These are phyloP conservation scores for Beauveria sp. DNA, from an alignment of 2,329 filamentous ascomycete species.

Conservation along the genomic window DNA sequence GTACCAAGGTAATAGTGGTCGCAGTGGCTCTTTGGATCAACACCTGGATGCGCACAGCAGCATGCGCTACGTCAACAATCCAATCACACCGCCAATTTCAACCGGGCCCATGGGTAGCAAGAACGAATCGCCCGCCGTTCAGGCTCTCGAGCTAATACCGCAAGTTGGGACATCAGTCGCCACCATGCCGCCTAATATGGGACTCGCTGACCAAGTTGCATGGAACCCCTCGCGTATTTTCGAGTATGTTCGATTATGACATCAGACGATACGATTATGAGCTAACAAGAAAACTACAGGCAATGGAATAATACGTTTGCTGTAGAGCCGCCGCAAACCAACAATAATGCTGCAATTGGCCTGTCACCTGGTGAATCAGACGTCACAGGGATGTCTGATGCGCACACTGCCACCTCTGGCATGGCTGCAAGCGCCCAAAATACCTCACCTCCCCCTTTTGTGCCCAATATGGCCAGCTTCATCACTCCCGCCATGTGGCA, in stretches of 20 bases:
- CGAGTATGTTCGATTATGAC: conserved; percentile 52
- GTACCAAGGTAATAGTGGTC: conserved; percentile 40
- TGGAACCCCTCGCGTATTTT: conserved; percentile 89
- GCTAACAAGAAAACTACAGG: conserved; percentile 35
- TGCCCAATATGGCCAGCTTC: conserved; percentile 45
- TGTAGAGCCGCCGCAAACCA: conserved; percentile 38
- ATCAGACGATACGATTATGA: not conserved
- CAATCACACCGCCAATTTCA: conserved; percentile 75
- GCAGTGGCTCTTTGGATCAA: conserved; percentile 44
- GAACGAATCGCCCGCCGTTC: conserved; percentile 65
- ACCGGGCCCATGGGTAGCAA: conserved; percentile 65
- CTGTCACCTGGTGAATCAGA: conserved; percentile 47
- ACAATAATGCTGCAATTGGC: conserved; percentile 37
- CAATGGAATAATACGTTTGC: conserved; percentile 96
- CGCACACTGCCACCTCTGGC: conserved; percentile 35
- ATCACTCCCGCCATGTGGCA: conserved; percentile 69
- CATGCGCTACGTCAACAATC: conserved; percentile 58
- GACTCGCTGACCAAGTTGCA: conserved; percentile 53
- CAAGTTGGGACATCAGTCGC: conserved; percentile 45
- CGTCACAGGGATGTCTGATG: conserved; percentile 44
- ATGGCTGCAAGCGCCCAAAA: conserved; percentile 39
- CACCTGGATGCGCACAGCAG: conserved; percentile 45
- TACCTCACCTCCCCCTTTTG: conserved; percentile 38
- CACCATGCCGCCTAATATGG: conserved; percentile 45
- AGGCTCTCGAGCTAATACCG: conserved; percentile 65